A percentile compares a stretch with the other conserved stretches of the same genome.
Evolutionary conservation across 192 early-diverging fungal genomes (phyloP).

Genomic region (Geranomyces variabilis): DNA sequence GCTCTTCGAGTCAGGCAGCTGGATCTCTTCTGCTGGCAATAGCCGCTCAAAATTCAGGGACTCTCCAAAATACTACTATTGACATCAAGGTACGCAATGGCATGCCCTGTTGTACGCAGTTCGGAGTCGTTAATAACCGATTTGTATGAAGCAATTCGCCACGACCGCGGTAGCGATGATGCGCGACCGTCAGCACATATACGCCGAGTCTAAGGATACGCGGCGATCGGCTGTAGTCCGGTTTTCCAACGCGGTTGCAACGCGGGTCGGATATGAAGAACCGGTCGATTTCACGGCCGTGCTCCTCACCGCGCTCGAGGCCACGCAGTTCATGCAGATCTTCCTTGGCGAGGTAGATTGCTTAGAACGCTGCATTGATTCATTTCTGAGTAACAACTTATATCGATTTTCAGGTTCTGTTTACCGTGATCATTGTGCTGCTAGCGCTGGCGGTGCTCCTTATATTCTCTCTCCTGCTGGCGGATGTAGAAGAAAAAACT

Average conservation of each 20-base stretch:
- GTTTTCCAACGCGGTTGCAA: conserved; percentile 33
- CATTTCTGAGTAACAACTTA: not conserved
- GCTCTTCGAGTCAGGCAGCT: not conserved
- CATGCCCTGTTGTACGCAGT: not conserved
- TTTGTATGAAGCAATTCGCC: conserved; percentile 22
- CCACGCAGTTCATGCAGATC: conserved; percentile 33
- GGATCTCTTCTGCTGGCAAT: not conserved
- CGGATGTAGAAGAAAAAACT: conserved; percentile 45
- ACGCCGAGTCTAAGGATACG: conserved; percentile 7
- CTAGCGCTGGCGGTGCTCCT: conserved; percentile 28
- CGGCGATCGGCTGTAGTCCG: conserved; percentile 24
- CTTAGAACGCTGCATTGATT: not conserved
- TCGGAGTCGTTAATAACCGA: not conserved
- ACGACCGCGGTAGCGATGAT: conserved; percentile 30
- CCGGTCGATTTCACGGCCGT: conserved; percentile 28
- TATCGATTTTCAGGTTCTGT: conserved; percentile 18
- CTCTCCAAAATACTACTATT: not conserved
- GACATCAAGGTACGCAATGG: conserved; percentile 2
- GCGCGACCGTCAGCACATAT: conserved; percentile 14
- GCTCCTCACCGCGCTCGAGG: conserved; percentile 29
- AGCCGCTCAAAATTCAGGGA: not conserved
- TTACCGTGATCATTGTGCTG: conserved; percentile 38
- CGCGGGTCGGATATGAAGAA: conserved; percentile 17
- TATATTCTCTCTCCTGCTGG: conserved; percentile 42
- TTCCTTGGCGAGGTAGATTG: conserved; percentile 30